These are phyloP conservation scores for Luffa aegyptiaca DNA, from an alignment of 306 rosid genomes.

Conservation along the genomic window DNA sequence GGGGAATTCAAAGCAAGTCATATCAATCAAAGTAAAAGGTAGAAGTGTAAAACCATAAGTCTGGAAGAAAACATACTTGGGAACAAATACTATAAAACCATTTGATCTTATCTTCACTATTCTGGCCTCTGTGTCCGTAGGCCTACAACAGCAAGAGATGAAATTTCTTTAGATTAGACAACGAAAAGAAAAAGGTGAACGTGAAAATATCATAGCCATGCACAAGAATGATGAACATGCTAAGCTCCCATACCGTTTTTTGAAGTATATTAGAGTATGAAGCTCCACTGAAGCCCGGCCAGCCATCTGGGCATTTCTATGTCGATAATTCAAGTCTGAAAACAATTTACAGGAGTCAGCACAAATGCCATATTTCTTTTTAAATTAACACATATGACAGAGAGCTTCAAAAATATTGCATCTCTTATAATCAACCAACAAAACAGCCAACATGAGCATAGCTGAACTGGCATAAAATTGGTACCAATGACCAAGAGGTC, in stretches of 20 bases:
- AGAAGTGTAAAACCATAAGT: neutral
- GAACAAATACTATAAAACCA: slow-evolving; percentile 90
- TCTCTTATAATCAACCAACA: neutral
- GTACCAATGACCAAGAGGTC: no score
- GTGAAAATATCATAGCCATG: neutral
- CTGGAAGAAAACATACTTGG: slow-evolving; percentile 55
- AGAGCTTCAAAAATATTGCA: neutral
- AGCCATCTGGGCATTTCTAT: slow-evolving; percentile 96
- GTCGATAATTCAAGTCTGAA: slow-evolving; percentile 91
- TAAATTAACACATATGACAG: neutral
- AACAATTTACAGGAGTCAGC: slow-evolving; percentile 5
- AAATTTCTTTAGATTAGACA: neutral
- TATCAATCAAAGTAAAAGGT: neutral
- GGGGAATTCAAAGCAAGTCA: neutral
- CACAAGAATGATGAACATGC: neutral
- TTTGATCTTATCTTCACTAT: slow-evolving; percentile 91
- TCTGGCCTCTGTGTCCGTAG: slow-evolving; percentile 85
- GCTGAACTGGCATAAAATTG: no score
- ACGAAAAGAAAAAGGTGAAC: neutral
- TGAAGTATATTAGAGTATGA: slow-evolving; percentile 73
- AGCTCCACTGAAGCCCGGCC: slow-evolving; percentile 92
- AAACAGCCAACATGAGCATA: neutral
- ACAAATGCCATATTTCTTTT: neutral
- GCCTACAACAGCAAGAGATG: slow-evolving; percentile 39
- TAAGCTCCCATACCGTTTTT: slow-evolving; percentile 37